These are phyloP conservation scores for Candida arabinofermentans DNA, from an alignment of 805 yeast genomes.

Conservation along the genomic window DNA sequence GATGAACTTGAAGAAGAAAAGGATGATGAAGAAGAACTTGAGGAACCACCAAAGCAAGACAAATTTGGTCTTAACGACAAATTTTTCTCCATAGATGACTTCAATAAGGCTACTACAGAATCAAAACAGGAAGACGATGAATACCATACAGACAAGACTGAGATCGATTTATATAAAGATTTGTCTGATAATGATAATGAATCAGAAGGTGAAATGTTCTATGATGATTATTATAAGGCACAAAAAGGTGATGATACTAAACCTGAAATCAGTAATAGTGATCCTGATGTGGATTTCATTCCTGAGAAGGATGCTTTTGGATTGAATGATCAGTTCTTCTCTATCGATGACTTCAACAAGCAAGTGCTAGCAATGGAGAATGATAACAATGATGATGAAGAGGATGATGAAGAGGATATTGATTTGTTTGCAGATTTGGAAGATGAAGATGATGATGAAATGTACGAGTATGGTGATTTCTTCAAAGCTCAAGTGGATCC, in stretches of 20 bases:
- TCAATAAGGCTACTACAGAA: slow-evolving; percentile 41
- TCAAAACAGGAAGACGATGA: slow-evolving; percentile 41
- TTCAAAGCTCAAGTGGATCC: slow-evolving; percentile 38
- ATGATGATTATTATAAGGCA: slow-evolving; percentile 9
- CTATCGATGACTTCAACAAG: slow-evolving; percentile 78
- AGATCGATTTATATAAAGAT: slow-evolving; percentile 10
- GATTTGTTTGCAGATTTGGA: slow-evolving; percentile 51
- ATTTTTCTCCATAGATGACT: slow-evolving; percentile 72
- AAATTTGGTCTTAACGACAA: slow-evolving; percentile 66
- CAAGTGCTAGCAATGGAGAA: slow-evolving; percentile 65
- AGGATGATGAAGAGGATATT: slow-evolving; percentile 46
- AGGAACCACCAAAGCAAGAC: slow-evolving; percentile 31
- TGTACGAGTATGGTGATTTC: slow-evolving; percentile 62
- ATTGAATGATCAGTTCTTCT: slow-evolving; percentile 78
- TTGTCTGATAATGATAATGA: slow-evolving; percentile 14
- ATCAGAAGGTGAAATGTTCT: slow-evolving; percentile 11
- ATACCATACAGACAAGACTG: slow-evolving; percentile 42
- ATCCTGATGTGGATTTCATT: slow-evolving; percentile 19
- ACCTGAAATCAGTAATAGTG: slow-evolving; percentile 11
- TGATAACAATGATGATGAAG: slow-evolving; percentile 43
- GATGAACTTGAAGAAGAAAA: slow-evolving; percentile 28
- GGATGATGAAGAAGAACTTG: slow-evolving; percentile 15
- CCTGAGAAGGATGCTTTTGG: slow-evolving; percentile 53
- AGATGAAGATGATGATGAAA: slow-evolving; percentile 44
- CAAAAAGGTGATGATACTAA: slow-evolving; percentile 6